These are phyloP conservation scores for Pleurotus tuber-regium DNA, from an alignment of 768 basidiomycete genomes.

Conservation along the genomic window DNA sequence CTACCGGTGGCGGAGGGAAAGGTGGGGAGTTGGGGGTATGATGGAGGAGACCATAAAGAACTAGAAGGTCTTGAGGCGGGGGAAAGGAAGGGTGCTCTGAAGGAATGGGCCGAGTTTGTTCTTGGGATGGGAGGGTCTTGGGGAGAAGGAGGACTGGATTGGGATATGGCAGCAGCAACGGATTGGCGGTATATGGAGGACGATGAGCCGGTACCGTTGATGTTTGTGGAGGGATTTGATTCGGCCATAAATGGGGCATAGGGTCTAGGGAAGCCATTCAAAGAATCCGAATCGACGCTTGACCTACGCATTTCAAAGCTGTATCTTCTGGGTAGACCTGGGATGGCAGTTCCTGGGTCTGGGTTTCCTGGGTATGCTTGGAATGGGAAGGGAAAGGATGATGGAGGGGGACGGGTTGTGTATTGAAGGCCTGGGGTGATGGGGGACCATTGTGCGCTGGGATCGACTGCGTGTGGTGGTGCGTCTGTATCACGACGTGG, in stretches of 20 bases:
- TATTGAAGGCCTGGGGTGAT: not conserved
- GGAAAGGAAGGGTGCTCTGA: conserved; percentile 69
- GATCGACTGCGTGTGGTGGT: not conserved
- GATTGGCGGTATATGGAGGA: conserved; percentile 6
- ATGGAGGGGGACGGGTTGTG: conserved; percentile 26
- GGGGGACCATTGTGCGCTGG: not conserved
- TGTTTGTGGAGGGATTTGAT: conserved; percentile 1
- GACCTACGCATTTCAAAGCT: not conserved
- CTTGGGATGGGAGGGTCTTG: conserved; percentile 33
- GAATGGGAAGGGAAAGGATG: conserved; percentile 47
- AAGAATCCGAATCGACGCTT: conserved; percentile 2
- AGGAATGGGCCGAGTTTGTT: conserved; percentile 42
- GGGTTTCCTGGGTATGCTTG: conserved; percentile 66
- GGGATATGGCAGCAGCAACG: not conserved
- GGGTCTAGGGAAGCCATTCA: conserved; percentile 22
- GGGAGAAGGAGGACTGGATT: not conserved
- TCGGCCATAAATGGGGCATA: conserved; percentile 36
- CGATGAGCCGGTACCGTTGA: conserved; percentile 22
- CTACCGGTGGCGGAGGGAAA: conserved; percentile 19
- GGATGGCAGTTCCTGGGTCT: conserved; percentile 48
- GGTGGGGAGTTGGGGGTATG: conserved; percentile 28
- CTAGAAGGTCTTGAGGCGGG: conserved; percentile 66
- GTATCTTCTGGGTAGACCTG: conserved; percentile 18
- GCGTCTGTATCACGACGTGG: not conserved
- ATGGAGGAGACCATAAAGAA: conserved; percentile 60